Base-by-base conservation (phyloP, 768 basidiomycete genomes). In the Termitomyces sp. region DNA sequence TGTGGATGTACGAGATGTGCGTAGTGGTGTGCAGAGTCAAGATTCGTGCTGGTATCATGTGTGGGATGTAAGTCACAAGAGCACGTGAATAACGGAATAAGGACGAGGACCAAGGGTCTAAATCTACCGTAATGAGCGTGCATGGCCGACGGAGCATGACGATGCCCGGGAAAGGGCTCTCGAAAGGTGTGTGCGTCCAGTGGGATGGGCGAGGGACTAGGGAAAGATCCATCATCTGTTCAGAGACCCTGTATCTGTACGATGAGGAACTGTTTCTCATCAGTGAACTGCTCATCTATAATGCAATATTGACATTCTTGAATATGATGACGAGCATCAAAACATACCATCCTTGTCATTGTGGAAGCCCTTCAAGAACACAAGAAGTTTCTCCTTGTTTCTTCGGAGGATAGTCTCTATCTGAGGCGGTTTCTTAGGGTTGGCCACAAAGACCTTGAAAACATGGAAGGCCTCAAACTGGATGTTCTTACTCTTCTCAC, bases 401-500 rank as follows among this genome's bases (percentile, higher is more conserved):
- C 97, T 76, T 62, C 91, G 80, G 12, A 99, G 81, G 62, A 99
- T 99, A 43, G 75, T 77, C 69, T 96, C 95, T 63, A 99, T 97
- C 71, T 96, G 91, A 45, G 92, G 87, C 5, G 97, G 96, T 72
- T 99, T 99, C 86, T 97, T 97, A 34, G 97, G 97, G 72, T 99
- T 99, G 42, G 97, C 97, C 45, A 99, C 97, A 69, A 99, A 99
- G 14, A 99, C 96, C 86, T 98, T 99, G 85, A 99, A 99, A 43
- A 99, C 97, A 69, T 99, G 97, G 77, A 99, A 99, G 3, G 97
- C 96, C 73, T 99, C 97, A 60, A 98, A 99, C 74, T 99, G 97
- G 50, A 99, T 98, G 74, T 99, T 99, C 82, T 94, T 93, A 83
- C 96, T 98, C 84, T 96, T 97, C 73, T 98, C 94, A 63, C 96